phyloP scores from a whole-genome alignment of 768 basidiomycete species.

The Boletus vermiculosoides region DNA sequence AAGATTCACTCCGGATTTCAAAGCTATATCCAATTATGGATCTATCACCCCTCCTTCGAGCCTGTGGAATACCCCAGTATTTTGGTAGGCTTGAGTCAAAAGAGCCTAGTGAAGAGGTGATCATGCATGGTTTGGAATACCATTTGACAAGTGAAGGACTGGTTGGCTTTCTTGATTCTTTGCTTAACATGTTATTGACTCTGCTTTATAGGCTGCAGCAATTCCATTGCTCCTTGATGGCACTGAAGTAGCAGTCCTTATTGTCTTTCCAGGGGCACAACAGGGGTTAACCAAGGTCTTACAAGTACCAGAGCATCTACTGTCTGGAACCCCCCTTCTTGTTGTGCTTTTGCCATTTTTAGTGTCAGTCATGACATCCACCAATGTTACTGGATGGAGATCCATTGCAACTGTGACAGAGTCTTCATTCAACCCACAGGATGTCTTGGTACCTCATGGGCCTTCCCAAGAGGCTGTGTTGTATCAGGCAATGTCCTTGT shows the following conservation, averaged over 20 bases:
- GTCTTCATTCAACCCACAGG: background rate
- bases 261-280: conserved; percentile 51
- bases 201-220: conserved; percentile 43
- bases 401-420: conserved; percentile 9
- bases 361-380: conserved; percentile 14
- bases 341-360: conserved; percentile 29
- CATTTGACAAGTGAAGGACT: conserved; percentile 49
- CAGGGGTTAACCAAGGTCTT: conserved; percentile 37
- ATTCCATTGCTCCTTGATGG: conserved; percentile 48
- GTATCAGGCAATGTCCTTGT: conserved; percentile 30
- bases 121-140: conserved; percentile 40
- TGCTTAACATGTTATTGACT: conserved; percentile 3
- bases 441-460: background rate
- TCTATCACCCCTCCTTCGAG: conserved; percentile 44
- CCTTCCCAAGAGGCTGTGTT: conserved; percentile 15
- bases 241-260: conserved; percentile 47
- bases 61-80: conserved; percentile 52
- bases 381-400: conserved; percentile 17
- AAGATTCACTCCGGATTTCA: conserved; percentile 43
- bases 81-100: conserved; percentile 48
- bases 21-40: conserved; percentile 51
- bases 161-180: conserved; percentile 35
- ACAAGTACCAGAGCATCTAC: conserved; percentile 38
- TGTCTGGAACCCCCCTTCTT: conserved; percentile 17
- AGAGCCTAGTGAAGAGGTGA: conserved; percentile 38